Conservation (phyloP, 805 yeast genomes). For the Zygotorulaspora florentina region DNA sequence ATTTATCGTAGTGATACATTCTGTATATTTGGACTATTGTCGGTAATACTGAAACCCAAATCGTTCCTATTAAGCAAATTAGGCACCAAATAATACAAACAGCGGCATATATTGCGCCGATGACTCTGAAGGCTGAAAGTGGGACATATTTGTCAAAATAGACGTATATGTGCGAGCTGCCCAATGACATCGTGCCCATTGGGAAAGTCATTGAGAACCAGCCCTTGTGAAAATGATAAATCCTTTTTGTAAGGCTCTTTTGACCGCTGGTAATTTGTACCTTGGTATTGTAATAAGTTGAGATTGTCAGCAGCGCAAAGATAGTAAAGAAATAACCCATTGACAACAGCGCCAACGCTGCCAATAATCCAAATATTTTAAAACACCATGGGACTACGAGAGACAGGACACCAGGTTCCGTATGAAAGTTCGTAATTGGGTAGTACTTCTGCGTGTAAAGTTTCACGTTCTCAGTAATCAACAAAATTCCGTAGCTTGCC, state of each 20-base stretch:
- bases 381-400: slow-evolving; percentile 31
- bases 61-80: slow-evolving; percentile 35
- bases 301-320: slow-evolving; percentile 36
- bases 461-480: slow-evolving; percentile 45
- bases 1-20: background rate
- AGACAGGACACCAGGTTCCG: slow-evolving; percentile 15
- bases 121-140: slow-evolving; percentile 54
- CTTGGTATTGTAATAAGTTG: slow-evolving; percentile 14
- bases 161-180: slow-evolving; percentile 49
- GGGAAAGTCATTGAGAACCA: slow-evolving; percentile 93
- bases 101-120: slow-evolving; percentile 58
- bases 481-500: slow-evolving; percentile 65
- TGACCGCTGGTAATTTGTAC: slow-evolving; percentile 23
- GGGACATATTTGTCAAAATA: slow-evolving; percentile 38
- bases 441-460: slow-evolving; percentile 22
- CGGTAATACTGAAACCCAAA: slow-evolving; percentile 2
- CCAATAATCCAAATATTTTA: slow-evolving; percentile 36
- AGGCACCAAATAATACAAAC: slow-evolving; percentile 46
- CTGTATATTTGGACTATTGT: background rate
- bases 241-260: slow-evolving; percentile 19
- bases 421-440: slow-evolving; percentile 16
- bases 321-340: slow-evolving; percentile 58
- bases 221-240: slow-evolving; percentile 43
- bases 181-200: slow-evolving; percentile 71
- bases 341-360: slow-evolving; percentile 45